Conservation (phyloP, 2,329 filamentous ascomycete genomes). For the Trichoderma asperellum region DNA sequence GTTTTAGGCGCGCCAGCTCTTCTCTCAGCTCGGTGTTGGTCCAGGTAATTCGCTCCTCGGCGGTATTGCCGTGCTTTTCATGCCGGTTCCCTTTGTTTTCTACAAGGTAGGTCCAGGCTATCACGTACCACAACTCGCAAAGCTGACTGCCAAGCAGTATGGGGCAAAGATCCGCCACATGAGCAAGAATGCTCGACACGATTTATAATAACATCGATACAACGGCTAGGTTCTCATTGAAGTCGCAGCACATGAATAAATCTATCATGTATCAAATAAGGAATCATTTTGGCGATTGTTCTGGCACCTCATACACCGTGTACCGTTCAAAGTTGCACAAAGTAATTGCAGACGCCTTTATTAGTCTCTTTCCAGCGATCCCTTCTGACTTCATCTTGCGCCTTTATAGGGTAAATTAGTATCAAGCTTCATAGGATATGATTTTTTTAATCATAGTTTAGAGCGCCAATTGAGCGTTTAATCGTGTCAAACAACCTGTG, state of each 20-base stretch:
- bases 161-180: not conserved
- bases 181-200: slow-evolving; percentile 6
- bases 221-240: not conserved
- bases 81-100: not conserved
- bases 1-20: not conserved
- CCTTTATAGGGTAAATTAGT: not conserved
- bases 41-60: slow-evolving; percentile 3
- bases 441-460: too few relatives aligned
- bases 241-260: not conserved
- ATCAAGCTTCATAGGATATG: too few relatives aligned
- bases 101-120: not conserved
- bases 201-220: not conserved
- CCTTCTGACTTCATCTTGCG: too few relatives aligned
- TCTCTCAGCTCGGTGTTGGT: not conserved
- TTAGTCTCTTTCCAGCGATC: not conserved
- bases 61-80: not conserved
- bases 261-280: not conserved
- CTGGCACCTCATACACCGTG: too few relatives aligned
- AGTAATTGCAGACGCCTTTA: not conserved
- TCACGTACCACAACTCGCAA: accelerated
- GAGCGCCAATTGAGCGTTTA: too few relatives aligned
- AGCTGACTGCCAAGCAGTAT: not conserved
- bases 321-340: not conserved
- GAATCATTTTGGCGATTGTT: too few relatives aligned
- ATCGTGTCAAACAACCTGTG: too few relatives aligned